These are phyloP conservation scores for Hawksworthiomyces lignivorus DNA, from an alignment of 2,329 filamentous ascomycete species.

Conservation along the genomic window DNA sequence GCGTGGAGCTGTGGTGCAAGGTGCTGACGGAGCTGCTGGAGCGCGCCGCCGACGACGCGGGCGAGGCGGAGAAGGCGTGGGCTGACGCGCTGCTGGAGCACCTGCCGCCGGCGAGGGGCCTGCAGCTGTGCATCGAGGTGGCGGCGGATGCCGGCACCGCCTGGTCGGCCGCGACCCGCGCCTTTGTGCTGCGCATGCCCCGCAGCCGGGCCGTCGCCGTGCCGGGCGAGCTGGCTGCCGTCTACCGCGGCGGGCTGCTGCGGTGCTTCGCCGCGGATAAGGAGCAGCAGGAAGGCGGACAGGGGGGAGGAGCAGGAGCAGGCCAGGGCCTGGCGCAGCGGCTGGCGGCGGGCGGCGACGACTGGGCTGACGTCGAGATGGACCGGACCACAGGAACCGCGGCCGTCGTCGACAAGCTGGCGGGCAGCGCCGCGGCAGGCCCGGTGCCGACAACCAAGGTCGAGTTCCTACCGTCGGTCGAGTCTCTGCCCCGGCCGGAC, in stretches of 20 bases:
- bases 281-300: slow-evolving; percentile 7
- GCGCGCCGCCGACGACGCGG: slow-evolving; percentile 15
- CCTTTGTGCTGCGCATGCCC: slow-evolving; percentile 33
- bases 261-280: slow-evolving; percentile 31
- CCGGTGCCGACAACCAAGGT: too few relatives aligned
- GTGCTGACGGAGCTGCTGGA: slow-evolving; percentile 30
- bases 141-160: slow-evolving; percentile 22
- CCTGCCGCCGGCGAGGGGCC: slow-evolving; percentile 15
- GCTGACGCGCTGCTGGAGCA: slow-evolving; percentile 34
- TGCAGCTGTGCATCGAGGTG: slow-evolving; percentile 29
- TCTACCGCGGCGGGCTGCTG: slow-evolving; percentile 28
- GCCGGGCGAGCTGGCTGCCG: slow-evolving; percentile 25
- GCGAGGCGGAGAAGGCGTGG: slow-evolving; percentile 33
- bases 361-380: slow-evolving; percentile 37
- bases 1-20: slow-evolving; percentile 32
- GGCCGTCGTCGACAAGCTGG: slow-evolving; percentile 22
- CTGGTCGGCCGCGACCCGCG: slow-evolving; percentile 29
- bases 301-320: background rate
- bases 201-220: slow-evolving; percentile 21
- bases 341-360: slow-evolving; percentile 23
- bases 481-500: slow-evolving; percentile 36
- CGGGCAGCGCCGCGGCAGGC: background rate
- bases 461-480: slow-evolving; percentile 33
- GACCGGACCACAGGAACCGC: slow-evolving; percentile 25
- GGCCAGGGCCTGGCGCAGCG: slow-evolving; percentile 1